Conservation (phyloP, 2,329 filamentous ascomycete genomes). For the Alternaria arborescens region DNA sequence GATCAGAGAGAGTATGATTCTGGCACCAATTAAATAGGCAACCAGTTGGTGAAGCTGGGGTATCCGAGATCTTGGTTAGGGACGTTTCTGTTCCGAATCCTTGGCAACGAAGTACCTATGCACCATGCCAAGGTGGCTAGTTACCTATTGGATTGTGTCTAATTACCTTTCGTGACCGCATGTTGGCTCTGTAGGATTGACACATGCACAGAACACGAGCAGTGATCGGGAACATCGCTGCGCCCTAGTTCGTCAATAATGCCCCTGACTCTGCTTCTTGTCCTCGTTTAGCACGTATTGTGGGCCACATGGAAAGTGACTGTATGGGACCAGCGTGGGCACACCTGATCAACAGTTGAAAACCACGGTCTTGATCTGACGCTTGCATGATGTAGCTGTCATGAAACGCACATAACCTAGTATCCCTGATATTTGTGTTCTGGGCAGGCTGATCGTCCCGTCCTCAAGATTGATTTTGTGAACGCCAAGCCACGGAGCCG, state of each 20-base stretch:
- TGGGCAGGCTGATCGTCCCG: neutral
- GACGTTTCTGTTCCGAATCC: neutral
- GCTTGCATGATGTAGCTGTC: neutral
- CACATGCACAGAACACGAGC: neutral
- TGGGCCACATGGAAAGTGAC: neutral
- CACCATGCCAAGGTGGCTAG: neutral
- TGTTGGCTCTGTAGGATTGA: neutral
- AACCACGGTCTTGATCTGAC: neutral
- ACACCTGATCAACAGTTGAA: neutral
- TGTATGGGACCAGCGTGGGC: neutral
- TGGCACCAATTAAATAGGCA: neutral
- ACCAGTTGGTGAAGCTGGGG: neutral
- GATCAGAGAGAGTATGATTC: neutral
- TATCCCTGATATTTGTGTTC: neutral
- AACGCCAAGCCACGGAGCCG: conserved; percentile 2
- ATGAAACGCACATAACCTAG: conserved; percentile 1
- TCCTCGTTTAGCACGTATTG: neutral
- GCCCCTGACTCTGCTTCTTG: neutral
- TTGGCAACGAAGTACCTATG: neutral
- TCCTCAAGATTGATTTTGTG: neutral
- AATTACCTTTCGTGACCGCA: neutral
- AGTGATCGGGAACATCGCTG: neutral
- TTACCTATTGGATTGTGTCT: neutral
- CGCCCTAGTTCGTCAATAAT: neutral
- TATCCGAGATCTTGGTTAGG: neutral